A percentile compares a stretch with the other conserved stretches of the same genome.
phyloP scores from a whole-genome alignment of 495 filamentous ascomycete species.

The Hypoxylon trugodes region DNA sequence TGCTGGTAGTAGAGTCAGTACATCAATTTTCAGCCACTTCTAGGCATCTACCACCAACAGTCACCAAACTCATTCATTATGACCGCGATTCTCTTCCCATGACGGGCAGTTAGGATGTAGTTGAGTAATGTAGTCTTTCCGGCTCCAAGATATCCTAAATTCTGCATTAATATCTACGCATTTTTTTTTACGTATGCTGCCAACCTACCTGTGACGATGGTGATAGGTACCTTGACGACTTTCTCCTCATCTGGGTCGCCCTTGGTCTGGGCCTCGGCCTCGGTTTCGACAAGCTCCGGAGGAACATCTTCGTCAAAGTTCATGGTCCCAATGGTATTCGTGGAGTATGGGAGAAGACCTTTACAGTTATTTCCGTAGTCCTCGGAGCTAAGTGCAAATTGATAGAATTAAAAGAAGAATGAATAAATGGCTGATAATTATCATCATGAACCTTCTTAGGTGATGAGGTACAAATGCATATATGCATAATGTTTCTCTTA shows the following conservation, averaged over 20 bases:
- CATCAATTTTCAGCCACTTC: not conserved
- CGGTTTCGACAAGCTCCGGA: slow-evolving; percentile 73
- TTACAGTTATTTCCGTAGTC: not conserved
- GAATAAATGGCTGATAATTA: not conserved
- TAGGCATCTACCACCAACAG: slow-evolving; percentile 63
- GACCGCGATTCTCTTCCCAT: slow-evolving; percentile 97
- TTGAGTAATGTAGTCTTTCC: slow-evolving; percentile 97
- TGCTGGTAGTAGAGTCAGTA: slow-evolving; percentile 62
- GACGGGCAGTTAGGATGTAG: slow-evolving; percentile 90
- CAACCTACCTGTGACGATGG: slow-evolving; percentile 85
- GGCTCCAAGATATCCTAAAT: slow-evolving; percentile 81
- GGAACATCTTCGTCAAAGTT: slow-evolving; percentile 74
- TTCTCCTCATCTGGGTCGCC: slow-evolving; percentile 56
- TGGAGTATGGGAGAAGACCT: not conserved
- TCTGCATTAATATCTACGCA: slow-evolving; percentile 24
- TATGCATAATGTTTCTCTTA: not conserved
- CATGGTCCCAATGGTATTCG: slow-evolving; percentile 38
- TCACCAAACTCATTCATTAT: slow-evolving; percentile 99
- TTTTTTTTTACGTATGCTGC: not conserved
- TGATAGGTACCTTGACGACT: slow-evolving; percentile 82
- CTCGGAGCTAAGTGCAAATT: not conserved
- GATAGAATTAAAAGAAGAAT: slow-evolving; percentile 7
- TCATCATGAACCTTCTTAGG: slow-evolving; percentile 22
- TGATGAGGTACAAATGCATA: slow-evolving; percentile 23
- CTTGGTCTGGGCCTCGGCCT: slow-evolving; percentile 62